Evolutionary conservation across 2,329 filamentous ascomycete species (phyloP).

Genomic region (Incumbomyces delicatus): DNA sequence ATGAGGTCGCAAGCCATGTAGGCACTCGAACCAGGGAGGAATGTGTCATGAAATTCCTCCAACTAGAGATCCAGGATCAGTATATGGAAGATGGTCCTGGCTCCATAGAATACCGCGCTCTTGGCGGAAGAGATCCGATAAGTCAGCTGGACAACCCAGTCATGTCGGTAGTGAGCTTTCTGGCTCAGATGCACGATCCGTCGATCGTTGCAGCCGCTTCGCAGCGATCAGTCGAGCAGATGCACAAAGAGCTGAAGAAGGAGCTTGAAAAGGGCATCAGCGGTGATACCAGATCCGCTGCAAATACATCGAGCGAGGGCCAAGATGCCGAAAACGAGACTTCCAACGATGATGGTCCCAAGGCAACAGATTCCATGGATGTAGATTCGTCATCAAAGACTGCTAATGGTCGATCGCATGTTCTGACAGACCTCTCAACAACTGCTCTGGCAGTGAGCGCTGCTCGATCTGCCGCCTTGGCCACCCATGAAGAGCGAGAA

Average conservation of each 20-base stretch:
- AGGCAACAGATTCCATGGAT: slow-evolving; percentile 54
- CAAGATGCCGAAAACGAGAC: slow-evolving; percentile 39
- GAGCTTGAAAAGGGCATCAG: slow-evolving; percentile 58
- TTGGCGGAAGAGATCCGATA: slow-evolving; percentile 76
- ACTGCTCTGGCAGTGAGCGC: slow-evolving; percentile 80
- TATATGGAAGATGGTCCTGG: slow-evolving; percentile 72
- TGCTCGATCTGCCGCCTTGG: slow-evolving; percentile 74
- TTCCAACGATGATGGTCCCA: slow-evolving; percentile 39
- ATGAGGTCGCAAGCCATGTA: slow-evolving; percentile 82
- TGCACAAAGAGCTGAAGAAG: slow-evolving; percentile 68
- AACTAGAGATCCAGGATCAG: slow-evolving; percentile 94
- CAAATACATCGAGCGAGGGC: not conserved
- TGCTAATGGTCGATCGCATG: slow-evolving; percentile 21
- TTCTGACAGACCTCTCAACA: slow-evolving; percentile 48
- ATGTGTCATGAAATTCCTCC: slow-evolving; percentile 91
- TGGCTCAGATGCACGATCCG: slow-evolving; percentile 83
- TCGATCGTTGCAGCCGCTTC: slow-evolving; percentile 83
- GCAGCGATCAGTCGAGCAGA: slow-evolving; percentile 74
- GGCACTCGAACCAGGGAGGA: slow-evolving; percentile 86
- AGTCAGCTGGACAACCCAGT: slow-evolving; percentile 91
- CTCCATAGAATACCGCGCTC: slow-evolving; percentile 57
- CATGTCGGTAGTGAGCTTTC: slow-evolving; percentile 89
- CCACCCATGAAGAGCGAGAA: slow-evolving; percentile 92
- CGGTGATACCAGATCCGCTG: slow-evolving; percentile 15
- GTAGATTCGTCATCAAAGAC: slow-evolving; percentile 38